Base-by-base conservation (phyloP, 2,329 filamentous ascomycete species). In the Xylariomycetidae sp. region DNA sequence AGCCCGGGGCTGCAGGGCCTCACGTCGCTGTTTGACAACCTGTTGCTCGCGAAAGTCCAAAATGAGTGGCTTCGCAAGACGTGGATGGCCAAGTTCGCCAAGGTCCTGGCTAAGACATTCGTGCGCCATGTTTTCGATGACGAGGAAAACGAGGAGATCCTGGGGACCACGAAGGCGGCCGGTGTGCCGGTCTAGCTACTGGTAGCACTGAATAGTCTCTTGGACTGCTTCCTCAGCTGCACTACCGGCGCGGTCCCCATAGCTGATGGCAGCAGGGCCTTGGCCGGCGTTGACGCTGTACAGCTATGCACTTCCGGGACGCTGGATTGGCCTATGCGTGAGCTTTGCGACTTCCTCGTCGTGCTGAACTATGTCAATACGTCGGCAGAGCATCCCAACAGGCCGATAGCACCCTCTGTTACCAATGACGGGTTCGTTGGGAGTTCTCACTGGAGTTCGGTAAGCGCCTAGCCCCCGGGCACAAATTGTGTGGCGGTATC, bases 191-290 rank as follows among this genome's bases (percentile, higher is more conserved):
- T 82, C 51, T 76, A 79, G 43, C 55, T 82, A 1, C 61, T 84
- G 0, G 69, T 84, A 3, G 69, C 70, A 3, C 69, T 81, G 45
- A 84, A 84, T 44, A 73, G 76, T 2, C 56, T 82, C 2, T 61
- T 84, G 2, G 80, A 85, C 46, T 57, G 74, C 5, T 60, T 84
- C 22, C 70, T 84, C 57, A 80, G 79, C 3, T 84, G 80, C 50
- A 82, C 79, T 1, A 80, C 74, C 28, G 61, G 61, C 4, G 61
- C 58, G 1, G 53, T 50, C 1, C 45, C 56, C 2, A 44, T 51
- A 9, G 40, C 45, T 5, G 54, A 19, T n/a, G n/a, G n/a, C n/a
- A 9, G 27, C 17, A 32, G 25, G 17, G 8, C 14, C 14, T 25
- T 26, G 6, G 40, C 37, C 59, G 62, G 54, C 38, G 62, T 9